phyloP scores from a whole-genome alignment of 129 eudicot species.

The Centrapalus pauciflorus region DNA sequence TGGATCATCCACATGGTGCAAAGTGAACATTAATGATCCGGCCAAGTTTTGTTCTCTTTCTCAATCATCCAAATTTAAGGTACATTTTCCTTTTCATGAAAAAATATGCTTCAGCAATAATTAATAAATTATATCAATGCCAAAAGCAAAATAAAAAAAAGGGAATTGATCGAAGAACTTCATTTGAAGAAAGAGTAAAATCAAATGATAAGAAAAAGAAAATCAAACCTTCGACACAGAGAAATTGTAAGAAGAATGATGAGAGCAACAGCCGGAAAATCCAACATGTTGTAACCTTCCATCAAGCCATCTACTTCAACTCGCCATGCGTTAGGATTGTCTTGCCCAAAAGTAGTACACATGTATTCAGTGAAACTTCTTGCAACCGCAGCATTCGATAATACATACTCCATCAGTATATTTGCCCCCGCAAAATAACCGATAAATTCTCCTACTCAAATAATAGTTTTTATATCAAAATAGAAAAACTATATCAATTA shows the following conservation, averaged over 20 bases:
- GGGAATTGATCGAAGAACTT: no score
- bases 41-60: not conserved
- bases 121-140: not conserved
- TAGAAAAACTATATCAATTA: not conserved
- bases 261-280: slow-evolving; percentile 77
- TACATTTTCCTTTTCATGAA: not conserved
- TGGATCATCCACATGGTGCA: not conserved
- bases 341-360: slow-evolving; percentile 55
- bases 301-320: slow-evolving; percentile 54
- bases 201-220: not conserved
- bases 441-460: slow-evolving; percentile 67
- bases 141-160: not conserved
- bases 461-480: no score
- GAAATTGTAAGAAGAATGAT: slow-evolving; percentile 59
- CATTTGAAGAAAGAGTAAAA: no score
- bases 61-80: not conserved
- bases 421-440: slow-evolving; percentile 80
- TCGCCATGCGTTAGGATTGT: slow-evolving; percentile 62
- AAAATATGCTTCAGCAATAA: not conserved
- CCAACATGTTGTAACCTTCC: slow-evolving; percentile 76
- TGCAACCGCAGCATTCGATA: slow-evolving; percentile 78
- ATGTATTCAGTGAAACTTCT: slow-evolving; percentile 82
- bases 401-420: slow-evolving; percentile 73
- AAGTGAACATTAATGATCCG: no score
- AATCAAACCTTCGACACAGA: slow-evolving; percentile 57